Evolutionary conservation across 495 filamentous ascomycete species (phyloP).

Genomic region (Aspergillus ellipticus): DNA sequence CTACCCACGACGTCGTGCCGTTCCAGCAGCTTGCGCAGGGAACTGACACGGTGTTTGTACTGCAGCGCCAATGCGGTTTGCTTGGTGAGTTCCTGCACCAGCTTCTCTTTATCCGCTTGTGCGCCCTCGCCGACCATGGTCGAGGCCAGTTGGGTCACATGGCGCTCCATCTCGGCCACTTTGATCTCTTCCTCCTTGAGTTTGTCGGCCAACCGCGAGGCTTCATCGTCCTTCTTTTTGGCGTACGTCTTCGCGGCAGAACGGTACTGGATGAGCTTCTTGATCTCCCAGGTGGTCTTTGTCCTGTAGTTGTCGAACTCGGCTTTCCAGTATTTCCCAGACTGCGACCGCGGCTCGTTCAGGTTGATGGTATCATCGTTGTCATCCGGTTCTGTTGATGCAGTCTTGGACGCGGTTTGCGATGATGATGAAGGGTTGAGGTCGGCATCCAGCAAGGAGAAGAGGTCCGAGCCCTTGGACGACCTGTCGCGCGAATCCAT

Average conservation of each 20-base stretch:
- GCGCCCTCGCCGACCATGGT: constrained; percentile 47
- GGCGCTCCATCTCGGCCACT: constrained; percentile 50
- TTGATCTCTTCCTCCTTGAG: constrained; percentile 61
- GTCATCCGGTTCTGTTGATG: constrained; percentile 19
- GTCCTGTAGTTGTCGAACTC: constrained; percentile 80
- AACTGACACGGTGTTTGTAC: constrained; percentile 64
- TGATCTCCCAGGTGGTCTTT: constrained; percentile 74
- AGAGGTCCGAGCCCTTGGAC: constrained; percentile 20
- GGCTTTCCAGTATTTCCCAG: constrained; percentile 90
- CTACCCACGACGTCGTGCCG: constrained; percentile 41
- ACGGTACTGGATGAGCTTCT: constrained; percentile 74
- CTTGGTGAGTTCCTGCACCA: constrained; percentile 58
- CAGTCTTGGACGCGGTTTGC: constrained; percentile 10
- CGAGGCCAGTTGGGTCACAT: constrained; percentile 57
- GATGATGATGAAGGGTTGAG: constrained; percentile 15
- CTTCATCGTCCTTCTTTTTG: constrained; percentile 81
- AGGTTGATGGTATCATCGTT: constrained; percentile 73
- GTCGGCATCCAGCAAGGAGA: constrained; percentile 8
- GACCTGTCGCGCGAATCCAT: constrained; percentile 43
- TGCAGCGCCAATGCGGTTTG: constrained; percentile 65
- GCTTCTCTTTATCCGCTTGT: constrained; percentile 43
- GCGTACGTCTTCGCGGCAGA: constrained; percentile 84
- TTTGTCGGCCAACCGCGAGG: constrained; percentile 64
- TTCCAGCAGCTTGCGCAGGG: constrained; percentile 52
- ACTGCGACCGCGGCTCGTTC: constrained; percentile 74